Evolutionary conservation across 257 asterid genomes (phyloP).

Genomic region (Thymus quinquecostatus): DNA sequence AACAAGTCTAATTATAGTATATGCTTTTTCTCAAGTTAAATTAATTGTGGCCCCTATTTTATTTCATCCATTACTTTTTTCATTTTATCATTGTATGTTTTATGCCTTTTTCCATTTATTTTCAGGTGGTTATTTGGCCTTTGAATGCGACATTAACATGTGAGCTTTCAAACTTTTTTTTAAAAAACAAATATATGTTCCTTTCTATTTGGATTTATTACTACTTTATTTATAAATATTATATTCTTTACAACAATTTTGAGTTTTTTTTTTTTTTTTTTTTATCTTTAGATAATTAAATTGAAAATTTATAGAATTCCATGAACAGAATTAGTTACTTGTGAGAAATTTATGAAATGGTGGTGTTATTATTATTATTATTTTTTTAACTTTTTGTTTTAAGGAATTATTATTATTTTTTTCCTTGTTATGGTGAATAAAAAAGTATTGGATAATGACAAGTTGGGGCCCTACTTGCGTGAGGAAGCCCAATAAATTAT

Average conservation of each 20-base stretch:
- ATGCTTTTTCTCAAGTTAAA: background rate
- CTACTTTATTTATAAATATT: too few relatives aligned
- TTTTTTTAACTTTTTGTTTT: too few relatives aligned
- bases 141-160: background rate
- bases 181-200: too few relatives aligned
- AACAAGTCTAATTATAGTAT: slow-evolving; percentile 4
- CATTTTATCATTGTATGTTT: background rate
- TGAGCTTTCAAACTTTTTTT: background rate
- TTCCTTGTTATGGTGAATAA: background rate
- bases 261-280: background rate
- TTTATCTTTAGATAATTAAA: background rate
- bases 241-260: background rate
- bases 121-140: background rate
- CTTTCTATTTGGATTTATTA: too few relatives aligned
- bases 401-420: background rate
- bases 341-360: too few relatives aligned
- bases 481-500: background rate
- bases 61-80: slow-evolving; percentile 13
- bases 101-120: background rate
- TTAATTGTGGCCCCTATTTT: slow-evolving; percentile 19
- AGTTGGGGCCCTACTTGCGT: too few relatives aligned
- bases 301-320: too few relatives aligned
- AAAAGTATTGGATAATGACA: background rate
- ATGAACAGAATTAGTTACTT: too few relatives aligned
- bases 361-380: too few relatives aligned